Base-by-base conservation (phyloP, 306 rosid species). In the Dalbergia cultrata region DNA sequence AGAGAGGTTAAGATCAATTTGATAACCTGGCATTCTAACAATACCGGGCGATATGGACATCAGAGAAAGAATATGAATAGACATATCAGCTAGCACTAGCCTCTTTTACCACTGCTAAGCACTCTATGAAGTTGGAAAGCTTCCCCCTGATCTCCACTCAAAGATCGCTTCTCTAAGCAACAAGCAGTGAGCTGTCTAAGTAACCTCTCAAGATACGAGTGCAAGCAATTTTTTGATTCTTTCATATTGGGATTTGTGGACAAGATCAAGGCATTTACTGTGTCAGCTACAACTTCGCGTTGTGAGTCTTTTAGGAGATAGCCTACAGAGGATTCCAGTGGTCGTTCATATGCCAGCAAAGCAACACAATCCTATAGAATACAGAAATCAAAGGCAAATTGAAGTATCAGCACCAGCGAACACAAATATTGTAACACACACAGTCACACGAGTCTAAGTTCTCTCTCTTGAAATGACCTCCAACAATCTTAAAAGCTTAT, bases 281-380 rank as follows among this genome's bases (percentile, higher is more conserved):
- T 81, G 86, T 96, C 99, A 13, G 99, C 99, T 22, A 96, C 97
- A 73, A 96, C 76, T 84, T 96, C 99, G n/a, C 97, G 94, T 77
- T 92, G 99, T 0, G 97, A 83, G 34, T 90, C 95, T 78, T 85
- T 90, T 6, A 96, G 92, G 74, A 92, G 97, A 88, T 93, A 93
- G 65, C 99, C 99, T 14, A 96, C 90, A 0, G 89, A 64, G 62
- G 99, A 93, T 67, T 96, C 97, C 74, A 35, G 84, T 10, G 99
- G 99, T 49, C 43, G 89, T 75, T 88, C 94, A 45, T 96, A 96
- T 31, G 99, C 99, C 88, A 96, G 90, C 90, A 96, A 80, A 69
- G 99, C 92, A 85, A 92, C 98, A 77, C 93, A 92, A 74, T 96
- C 97, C 99, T 96, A 73, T 57, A 80, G 39, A 79, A 81, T 6